Base-by-base conservation (phyloP, 305 asterid genomes). In the Salvia sclarea region DNA sequence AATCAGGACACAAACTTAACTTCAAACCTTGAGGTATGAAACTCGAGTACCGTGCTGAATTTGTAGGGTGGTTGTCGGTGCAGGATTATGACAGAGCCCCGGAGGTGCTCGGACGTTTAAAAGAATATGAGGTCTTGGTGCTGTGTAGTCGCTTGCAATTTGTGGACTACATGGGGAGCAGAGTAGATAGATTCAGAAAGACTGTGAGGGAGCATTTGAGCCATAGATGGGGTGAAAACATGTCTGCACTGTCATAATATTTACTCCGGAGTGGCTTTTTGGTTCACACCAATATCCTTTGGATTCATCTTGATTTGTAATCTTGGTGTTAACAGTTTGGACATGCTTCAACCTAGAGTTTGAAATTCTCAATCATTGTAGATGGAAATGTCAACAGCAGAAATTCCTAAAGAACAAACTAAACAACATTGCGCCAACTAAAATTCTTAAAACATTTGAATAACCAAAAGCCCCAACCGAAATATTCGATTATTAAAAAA, bases 81-180 rank as follows among this genome's bases (percentile, higher is more conserved):
- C 75, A 92, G 96, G 98, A 92, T 64, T 90, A 92, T 48, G 93
- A 86, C 82, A 80, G 98, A 84, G 80, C 88, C 71, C 95, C 97
- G 0, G 80, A 79, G 49, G 75, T 79, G 68, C 79, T 88, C 17
- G 67, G 59, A 62, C 41, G 50, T 50, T 64, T 90, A 75, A 66
- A 82, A 66, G 82, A 83, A 5, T 85, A 75, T 30, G 81, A 88
- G 70, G 89, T 82, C 9, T 75, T 86, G 74, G 89, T 90, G 64
- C 85, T 93, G 33, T 85, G 92, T 73, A 82, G 90, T 60, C 78
- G 74, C 40, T 66, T 90, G 85, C 88, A 79, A 59, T 73, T 92
- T 68, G 41, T 92, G 77, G 79, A 73, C 59, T 68, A 18, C 17
- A 65, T 69, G 54, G 89, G 82, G 71, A 68, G 74, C 73, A 80